These are phyloP conservation scores for Byssothecium circinans DNA, from an alignment of 2,329 filamentous ascomycete species.

Conservation along the genomic window DNA sequence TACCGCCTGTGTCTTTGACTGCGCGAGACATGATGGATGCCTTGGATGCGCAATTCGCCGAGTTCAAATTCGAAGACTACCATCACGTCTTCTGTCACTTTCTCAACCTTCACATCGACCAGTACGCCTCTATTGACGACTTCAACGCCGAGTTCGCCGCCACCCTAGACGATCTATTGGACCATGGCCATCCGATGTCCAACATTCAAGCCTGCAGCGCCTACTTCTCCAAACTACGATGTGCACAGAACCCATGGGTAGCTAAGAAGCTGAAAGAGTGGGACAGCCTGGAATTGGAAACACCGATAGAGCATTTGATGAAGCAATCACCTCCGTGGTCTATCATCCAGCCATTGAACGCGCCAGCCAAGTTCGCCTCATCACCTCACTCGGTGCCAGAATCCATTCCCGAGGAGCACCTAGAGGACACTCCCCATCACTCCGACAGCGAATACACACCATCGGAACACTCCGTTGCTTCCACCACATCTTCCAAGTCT, in stretches of 20 bases:
- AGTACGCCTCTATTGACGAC: slow-evolving; percentile 33
- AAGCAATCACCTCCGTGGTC: slow-evolving; percentile 36
- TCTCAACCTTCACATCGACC: slow-evolving; percentile 41
- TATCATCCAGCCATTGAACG: slow-evolving; percentile 30
- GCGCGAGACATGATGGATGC: slow-evolving; percentile 37
- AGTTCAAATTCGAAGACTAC: slow-evolving; percentile 39
- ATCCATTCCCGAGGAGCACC: slow-evolving; percentile 26
- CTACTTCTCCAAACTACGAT: slow-evolving; percentile 43
- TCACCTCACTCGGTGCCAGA: slow-evolving; percentile 19
- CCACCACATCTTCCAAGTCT: slow-evolving; percentile 19
- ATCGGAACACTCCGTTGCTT: slow-evolving; percentile 16
- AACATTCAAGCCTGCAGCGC: slow-evolving; percentile 42
- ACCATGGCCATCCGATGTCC: slow-evolving; percentile 37
- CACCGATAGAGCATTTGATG: slow-evolving; percentile 31
- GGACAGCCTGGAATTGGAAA: slow-evolving; percentile 23
- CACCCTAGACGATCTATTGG: slow-evolving; percentile 36
- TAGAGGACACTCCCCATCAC: slow-evolving; percentile 18
- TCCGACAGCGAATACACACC: slow-evolving; percentile 22
- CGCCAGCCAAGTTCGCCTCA: slow-evolving; percentile 9
- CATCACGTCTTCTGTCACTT: slow-evolving; percentile 44
- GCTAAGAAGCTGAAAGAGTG: slow-evolving; percentile 36
- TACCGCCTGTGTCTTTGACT: slow-evolving; percentile 35
- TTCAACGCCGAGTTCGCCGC: slow-evolving; percentile 40
- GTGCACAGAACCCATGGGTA: slow-evolving; percentile 43
- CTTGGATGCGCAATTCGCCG: slow-evolving; percentile 30